These are phyloP conservation scores for Exophiala viscosa DNA, from an alignment of 2,329 filamentous ascomycete genomes.

Conservation along the genomic window DNA sequence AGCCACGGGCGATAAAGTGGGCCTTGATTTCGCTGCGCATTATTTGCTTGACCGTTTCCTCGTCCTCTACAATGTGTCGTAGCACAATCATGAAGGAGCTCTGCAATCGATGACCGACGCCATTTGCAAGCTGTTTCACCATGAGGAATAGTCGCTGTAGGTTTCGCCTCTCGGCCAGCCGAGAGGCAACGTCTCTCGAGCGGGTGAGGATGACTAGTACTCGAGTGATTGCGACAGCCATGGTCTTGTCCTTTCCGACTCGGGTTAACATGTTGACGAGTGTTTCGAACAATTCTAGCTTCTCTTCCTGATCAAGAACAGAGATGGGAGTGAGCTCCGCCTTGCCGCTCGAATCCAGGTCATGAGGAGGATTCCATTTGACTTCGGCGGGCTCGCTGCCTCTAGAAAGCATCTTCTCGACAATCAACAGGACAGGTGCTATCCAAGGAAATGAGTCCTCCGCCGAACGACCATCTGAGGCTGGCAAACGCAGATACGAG, in stretches of 20 bases:
- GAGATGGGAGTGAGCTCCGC: slow-evolving; percentile 56
- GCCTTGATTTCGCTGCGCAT: slow-evolving; percentile 84
- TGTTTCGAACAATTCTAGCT: slow-evolving; percentile 67
- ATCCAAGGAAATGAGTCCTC: slow-evolving; percentile 91
- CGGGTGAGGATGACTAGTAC: slow-evolving; percentile 86
- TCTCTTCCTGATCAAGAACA: slow-evolving; percentile 62
- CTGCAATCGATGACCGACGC: slow-evolving; percentile 70
- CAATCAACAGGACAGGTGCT: slow-evolving; percentile 79
- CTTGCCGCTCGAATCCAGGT: slow-evolving; percentile 50
- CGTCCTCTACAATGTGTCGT: slow-evolving; percentile 90
- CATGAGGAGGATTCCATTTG: slow-evolving; percentile 59
- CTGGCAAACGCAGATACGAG: slow-evolving; percentile 67
- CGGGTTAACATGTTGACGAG: slow-evolving; percentile 81
- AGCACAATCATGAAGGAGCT: slow-evolving; percentile 74
- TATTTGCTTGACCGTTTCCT: slow-evolving; percentile 82
- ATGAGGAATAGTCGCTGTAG: slow-evolving; percentile 89
- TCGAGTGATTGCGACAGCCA: slow-evolving; percentile 78
- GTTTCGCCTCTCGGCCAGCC: slow-evolving; percentile 81
- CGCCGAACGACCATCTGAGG: slow-evolving; percentile 54
- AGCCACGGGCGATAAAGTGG: slow-evolving; percentile 62
- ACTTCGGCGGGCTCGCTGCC: slow-evolving; percentile 77
- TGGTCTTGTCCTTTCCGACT: slow-evolving; percentile 78
- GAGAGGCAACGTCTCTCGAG: slow-evolving; percentile 67
- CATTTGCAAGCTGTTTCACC: slow-evolving; percentile 83
- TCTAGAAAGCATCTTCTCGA: slow-evolving; percentile 85